phyloP scores from a whole-genome alignment of 768 basidiomycete species.

The Suillus hirtellus region DNA sequence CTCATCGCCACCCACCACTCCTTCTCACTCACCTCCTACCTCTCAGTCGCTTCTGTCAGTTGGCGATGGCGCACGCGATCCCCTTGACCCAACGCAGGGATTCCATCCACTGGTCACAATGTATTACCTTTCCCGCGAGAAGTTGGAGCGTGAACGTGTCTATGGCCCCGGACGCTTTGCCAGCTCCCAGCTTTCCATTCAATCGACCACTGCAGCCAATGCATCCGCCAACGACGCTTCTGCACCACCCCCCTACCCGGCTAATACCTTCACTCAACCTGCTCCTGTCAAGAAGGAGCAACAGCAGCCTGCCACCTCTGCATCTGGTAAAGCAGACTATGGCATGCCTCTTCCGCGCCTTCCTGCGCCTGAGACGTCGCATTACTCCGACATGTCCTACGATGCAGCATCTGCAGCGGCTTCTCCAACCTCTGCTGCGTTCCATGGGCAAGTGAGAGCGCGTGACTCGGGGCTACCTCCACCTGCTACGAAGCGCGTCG shows the following conservation, averaged over 20 bases:
- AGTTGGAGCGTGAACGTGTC: constrained; percentile 90
- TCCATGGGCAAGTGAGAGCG: constrained; percentile 63
- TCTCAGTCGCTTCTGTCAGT: constrained; percentile 59
- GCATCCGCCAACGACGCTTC: constrained; percentile 21
- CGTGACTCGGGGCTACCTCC: constrained; percentile 59
- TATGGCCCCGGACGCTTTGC: constrained; percentile 96
- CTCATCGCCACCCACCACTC: constrained; percentile 50
- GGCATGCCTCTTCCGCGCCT: constrained; percentile 81
- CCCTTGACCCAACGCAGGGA: constrained; percentile 82
- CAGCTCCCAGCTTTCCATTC: constrained; percentile 77
- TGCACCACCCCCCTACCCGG: constrained; percentile 16
- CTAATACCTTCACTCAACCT: constrained; percentile 34
- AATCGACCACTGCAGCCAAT: constrained; percentile 28
- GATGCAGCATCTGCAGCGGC: constrained; percentile 49
- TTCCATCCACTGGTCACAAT: constrained; percentile 96
- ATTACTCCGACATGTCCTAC: constrained; percentile 82
- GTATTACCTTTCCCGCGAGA: constrained; percentile 95
- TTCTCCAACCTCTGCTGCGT: constrained; percentile 59
- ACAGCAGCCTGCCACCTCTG: constrained; percentile 23
- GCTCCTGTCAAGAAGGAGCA: constrained; percentile 35
- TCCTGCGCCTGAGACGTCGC: constrained; percentile 78
- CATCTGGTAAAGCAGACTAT: constrained; percentile 62
- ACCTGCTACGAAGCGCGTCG: constrained; percentile 35
- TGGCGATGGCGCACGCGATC: constrained; percentile 48
- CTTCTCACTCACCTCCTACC: constrained; percentile 59